Evolutionary conservation across 2,329 filamentous ascomycete species (phyloP), one percentile per base, ranked within the genome.

Genomic region (Nemania sp.): DNA sequence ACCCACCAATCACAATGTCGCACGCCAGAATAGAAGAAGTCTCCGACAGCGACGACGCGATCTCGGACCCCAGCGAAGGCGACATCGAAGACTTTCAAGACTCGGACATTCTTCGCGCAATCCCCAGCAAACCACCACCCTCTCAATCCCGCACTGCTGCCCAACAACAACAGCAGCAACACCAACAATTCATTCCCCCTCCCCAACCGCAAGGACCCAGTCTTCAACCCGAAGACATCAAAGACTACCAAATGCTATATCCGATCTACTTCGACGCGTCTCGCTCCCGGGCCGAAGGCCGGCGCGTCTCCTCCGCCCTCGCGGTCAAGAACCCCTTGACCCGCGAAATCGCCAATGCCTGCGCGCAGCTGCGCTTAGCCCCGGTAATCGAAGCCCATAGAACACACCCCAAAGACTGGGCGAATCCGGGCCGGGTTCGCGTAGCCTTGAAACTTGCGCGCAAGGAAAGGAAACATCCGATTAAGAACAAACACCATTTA

Each of bases 351-450:
- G 88, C 91, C 39, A 87, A 90, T 69, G 93, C 92, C n/a, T 89
- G 89, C 72, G 85, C 86, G 36, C 75, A 80, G 40, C 80, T 96
- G 56, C 82, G 86, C 24, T 76, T 91, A 30, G 80, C 83, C 57
- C 86, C 88, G 37, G 85, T 94, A 6, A 88, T 97, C 70, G 94
- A 99, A 75, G 90, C 92, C 1, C 88, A 89, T 68, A 96, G 96
- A 78, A 82, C 86, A 56, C 94, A 99, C 73, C 94, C 94, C 6
- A 93, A 94, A 75, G 94, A 99, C 77, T 99, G 94, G 94, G 87
- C 88, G 52, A 99, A 99, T 76, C 94, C 94, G 11, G 94, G 94
- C 3, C 82, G 94, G 54, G 90, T 97, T 59, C 86, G 90, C 64
- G 84, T 97, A 44, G 76, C 86, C 67, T 76, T 97, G n/a, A 88